Evolutionary conservation across 2,329 filamentous ascomycete species (phyloP), one percentile per base, ranked within the genome.

Genomic region (Fusarium azukiicola): DNA sequence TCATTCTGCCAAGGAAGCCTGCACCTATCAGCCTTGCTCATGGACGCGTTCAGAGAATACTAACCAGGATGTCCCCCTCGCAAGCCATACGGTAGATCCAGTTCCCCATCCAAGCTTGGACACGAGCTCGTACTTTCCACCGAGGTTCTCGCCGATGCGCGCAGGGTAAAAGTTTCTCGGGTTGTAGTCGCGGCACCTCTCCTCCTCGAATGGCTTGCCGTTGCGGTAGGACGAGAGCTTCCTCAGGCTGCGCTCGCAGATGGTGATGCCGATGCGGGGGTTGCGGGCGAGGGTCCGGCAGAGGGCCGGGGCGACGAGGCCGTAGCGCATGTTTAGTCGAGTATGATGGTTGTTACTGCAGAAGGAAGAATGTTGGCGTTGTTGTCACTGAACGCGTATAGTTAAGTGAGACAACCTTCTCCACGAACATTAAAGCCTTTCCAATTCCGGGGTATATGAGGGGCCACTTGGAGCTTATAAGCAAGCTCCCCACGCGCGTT

Each of bases 81-180:
- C 86, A 42, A 88, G 81, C 87, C 87, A 89, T 36, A 88, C 87
- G 8, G 87, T 89, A 46, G 87, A 88, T 40, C 80, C 84, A 32
- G 82, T 83, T 38, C 87, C 87, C 83, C 83, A 88, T 54, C 87
- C 87, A 27, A 89, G 77, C 78, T 88, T 88, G 21, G 84, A 83
- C 8, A 85, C 71, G 5, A 88, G 81, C 74, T 87, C 80, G 72
- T 89, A 89, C 75, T 84, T 81, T 44, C 83, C 77, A 52, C 84
- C 76, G 23, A 88, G 78, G 3, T 84, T 80, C 54, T 87, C 85
- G 36, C 85, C 84, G 44, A 85, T 83, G 21, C 81, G 78, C 4
- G 83, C 84, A 27, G 86, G 85, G 72, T 87, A 86, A 76, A 84
- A 87, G 72, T 74, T 73, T 52, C 79, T 77, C 13, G 82, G 79